Conservation (phyloP, 768 basidiomycete genomes). For the Symmetrospora coprosmae region DNA sequence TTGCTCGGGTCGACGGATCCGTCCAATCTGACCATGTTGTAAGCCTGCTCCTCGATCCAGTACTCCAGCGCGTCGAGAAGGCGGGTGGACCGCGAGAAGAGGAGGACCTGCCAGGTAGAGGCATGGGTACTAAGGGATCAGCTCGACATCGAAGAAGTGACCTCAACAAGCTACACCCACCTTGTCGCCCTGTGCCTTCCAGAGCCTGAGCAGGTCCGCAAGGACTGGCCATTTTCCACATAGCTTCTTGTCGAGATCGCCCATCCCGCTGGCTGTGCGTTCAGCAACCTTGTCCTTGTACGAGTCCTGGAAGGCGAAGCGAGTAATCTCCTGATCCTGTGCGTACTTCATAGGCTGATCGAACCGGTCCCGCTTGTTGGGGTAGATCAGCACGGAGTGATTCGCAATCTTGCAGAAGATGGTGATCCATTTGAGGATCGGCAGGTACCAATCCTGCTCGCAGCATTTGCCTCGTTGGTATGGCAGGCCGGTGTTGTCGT, state of each 20-base stretch:
- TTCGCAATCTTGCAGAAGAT: constrained; percentile 78
- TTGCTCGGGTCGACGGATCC: constrained; percentile 56
- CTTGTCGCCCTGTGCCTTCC: constrained; percentile 55
- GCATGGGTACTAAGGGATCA: constrained; percentile 43
- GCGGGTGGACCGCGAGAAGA: constrained; percentile 10
- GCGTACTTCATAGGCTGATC: constrained; percentile 54
- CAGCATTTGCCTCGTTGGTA: constrained; percentile 52
- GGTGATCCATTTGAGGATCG: constrained; percentile 60
- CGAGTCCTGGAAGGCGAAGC: constrained; percentile 51
- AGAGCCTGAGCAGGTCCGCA: constrained; percentile 54
- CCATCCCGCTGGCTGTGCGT: constrained; percentile 46
- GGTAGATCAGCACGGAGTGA: constrained; percentile 72
- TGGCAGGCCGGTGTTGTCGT: constrained; percentile 29
- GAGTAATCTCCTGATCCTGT: constrained; percentile 51
- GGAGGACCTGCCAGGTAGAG: not conserved
- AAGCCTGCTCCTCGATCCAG: constrained; percentile 21
- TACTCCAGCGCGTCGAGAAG: constrained; percentile 24
- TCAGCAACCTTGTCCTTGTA: constrained; percentile 33
- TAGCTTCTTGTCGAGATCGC: constrained; percentile 50
- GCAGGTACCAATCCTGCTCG: constrained; percentile 36
- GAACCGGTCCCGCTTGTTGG: constrained; percentile 45
- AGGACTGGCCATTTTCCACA: constrained; percentile 82
- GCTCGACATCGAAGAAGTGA: no score
- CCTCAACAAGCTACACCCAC: no score
- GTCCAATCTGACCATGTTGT: constrained; percentile 44